phyloP scores from a whole-genome alignment of 2,329 filamentous ascomycete species.

The Botryotinia globosa region DNA sequence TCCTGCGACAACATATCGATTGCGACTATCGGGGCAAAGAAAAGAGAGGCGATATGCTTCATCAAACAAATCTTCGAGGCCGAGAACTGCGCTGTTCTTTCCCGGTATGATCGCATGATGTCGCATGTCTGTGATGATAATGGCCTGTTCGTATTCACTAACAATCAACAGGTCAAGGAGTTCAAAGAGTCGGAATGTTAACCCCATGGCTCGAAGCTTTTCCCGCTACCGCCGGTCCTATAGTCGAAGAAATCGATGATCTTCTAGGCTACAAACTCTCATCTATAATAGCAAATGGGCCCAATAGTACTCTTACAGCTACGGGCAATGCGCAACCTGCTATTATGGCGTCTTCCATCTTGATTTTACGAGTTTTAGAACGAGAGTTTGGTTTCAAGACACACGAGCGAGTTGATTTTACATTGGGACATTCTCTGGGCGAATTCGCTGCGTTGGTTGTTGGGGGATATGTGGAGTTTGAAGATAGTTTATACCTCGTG shows the following conservation, averaged over 20 bases:
- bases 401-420: conserved; percentile 70
- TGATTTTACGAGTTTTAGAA: conserved; percentile 85
- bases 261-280: conserved; percentile 73
- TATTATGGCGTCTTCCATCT: conserved; percentile 91
- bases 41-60: conserved; percentile 9
- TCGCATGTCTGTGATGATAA: not conserved
- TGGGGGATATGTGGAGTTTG: conserved; percentile 73
- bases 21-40: not conserved
- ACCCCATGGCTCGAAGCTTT: conserved; percentile 84
- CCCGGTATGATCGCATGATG: conserved; percentile 36
- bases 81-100: conserved; percentile 42
- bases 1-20: conserved; percentile 1
- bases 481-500: conserved; percentile 75
- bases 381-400: conserved; percentile 77
- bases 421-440: conserved; percentile 85
- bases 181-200: conserved; percentile 86
- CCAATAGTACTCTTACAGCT: conserved; percentile 71
- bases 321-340: conserved; percentile 91
- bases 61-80: conserved; percentile 21
- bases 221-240: conserved; percentile 69
- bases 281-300: conserved; percentile 73
- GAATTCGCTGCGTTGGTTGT: conserved; percentile 91
- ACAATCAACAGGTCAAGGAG: conserved; percentile 67
- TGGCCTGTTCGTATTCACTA: not conserved
- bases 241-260: conserved; percentile 82